phyloP scores from a whole-genome alignment of 768 basidiomycete genomes.

The Galerina marginata region DNA sequence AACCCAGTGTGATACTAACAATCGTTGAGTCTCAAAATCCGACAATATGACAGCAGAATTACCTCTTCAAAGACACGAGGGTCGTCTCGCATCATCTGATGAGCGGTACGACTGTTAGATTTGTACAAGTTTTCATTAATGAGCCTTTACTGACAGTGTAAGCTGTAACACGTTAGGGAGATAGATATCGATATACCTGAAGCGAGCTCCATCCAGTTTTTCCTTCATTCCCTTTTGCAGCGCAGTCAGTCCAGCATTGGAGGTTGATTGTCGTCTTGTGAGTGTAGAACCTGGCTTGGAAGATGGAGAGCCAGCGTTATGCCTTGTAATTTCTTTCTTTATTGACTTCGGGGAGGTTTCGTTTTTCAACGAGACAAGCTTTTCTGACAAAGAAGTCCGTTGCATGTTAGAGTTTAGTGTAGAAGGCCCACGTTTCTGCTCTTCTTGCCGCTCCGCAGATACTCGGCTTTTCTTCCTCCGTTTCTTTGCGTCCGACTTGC shows the following conservation, averaged over 20 bases:
- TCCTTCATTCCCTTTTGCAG: constrained; percentile 82
- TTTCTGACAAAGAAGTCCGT: no score
- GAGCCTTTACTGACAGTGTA: constrained; percentile 51
- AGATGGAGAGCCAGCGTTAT: constrained; percentile 2
- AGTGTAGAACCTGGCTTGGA: constrained; percentile 24
- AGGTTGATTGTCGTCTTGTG: constrained; percentile 8
- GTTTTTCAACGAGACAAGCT: no score
- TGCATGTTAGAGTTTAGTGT: no score
- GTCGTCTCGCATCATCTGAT: constrained; percentile 83
- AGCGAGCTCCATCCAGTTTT: constrained; percentile 85
- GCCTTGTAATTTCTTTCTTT: constrained; percentile 20
- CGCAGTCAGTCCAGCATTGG: constrained; percentile 54
- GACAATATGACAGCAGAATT: constrained; percentile 16
- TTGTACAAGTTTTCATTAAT: constrained; percentile 96
- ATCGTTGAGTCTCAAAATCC: not conserved
- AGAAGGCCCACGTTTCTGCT: no score
- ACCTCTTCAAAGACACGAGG: constrained; percentile 86
- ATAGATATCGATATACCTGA: constrained; percentile 57
- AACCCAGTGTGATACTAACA: constrained; percentile 91
- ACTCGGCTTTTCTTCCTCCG: no score
- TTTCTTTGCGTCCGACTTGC: not conserved
- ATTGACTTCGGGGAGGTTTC: constrained; percentile 2
- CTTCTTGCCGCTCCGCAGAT: no score
- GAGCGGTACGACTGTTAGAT: constrained; percentile 74
- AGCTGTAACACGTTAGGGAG: not conserved